Percentiles rank a stretch among this genome's conserved stretches.
phyloP scores from a whole-genome alignment of 805 yeast species.

The Candida glaebosa region DNA sequence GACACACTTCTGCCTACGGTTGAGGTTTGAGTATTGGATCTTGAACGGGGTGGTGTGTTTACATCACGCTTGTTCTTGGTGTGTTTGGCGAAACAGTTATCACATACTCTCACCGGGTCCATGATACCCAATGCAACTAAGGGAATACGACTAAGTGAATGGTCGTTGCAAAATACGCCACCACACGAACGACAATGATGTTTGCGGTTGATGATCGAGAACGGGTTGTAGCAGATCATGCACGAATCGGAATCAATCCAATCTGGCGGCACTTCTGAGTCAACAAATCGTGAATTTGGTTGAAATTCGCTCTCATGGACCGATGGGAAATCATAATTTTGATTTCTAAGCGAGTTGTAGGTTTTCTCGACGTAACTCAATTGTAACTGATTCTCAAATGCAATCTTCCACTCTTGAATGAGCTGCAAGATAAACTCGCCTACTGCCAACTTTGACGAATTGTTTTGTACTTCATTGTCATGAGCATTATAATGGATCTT shows the following conservation, averaged over 20 bases:
- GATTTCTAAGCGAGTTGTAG: constrained; percentile 55
- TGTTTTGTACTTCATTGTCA: constrained; percentile 19
- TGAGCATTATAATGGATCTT: constrained; percentile 36
- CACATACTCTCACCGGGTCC: constrained; percentile 92
- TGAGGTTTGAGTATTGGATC: not conserved
- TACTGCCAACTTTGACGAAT: constrained; percentile 37
- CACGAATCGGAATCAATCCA: constrained; percentile 97
- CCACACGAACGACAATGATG: constrained; percentile 98
- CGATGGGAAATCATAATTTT: constrained; percentile 67
- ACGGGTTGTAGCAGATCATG: constrained; percentile 83
- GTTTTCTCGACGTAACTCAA: constrained; percentile 60
- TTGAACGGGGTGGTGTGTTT: not conserved
- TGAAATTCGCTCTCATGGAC: constrained; percentile 19
- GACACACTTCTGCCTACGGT: not conserved
- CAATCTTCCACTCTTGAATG: constrained; percentile 73
- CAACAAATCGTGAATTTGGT: constrained; percentile 56
- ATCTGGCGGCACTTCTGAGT: constrained; percentile 91
- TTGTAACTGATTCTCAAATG: constrained; percentile 66
- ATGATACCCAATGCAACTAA: constrained; percentile 82
- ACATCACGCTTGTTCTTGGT: not conserved
- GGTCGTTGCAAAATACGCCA: constrained; percentile 84
- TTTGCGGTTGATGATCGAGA: constrained; percentile 80
- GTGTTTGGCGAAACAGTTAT: constrained; percentile 56
- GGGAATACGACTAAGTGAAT: constrained; percentile 70
- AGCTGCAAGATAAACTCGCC: constrained; percentile 57